Conservation (phyloP, 352 stramenopile genomes). For the Globisporangium sylvaticum region DNA sequence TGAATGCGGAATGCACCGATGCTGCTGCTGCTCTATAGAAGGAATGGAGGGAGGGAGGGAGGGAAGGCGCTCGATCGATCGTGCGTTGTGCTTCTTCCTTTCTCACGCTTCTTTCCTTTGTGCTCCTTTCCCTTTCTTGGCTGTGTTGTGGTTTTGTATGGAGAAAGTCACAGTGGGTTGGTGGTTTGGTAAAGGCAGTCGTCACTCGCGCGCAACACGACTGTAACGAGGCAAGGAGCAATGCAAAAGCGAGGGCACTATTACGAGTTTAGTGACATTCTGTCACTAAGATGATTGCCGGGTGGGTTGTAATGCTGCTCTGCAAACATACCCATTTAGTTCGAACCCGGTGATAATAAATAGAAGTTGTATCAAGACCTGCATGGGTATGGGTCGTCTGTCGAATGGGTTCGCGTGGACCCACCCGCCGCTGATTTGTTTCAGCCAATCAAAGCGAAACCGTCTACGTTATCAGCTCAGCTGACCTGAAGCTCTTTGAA, state of each 20-base stretch:
- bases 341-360: not conserved
- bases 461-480: constrained; percentile 15
- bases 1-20: not conserved
- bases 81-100: not conserved
- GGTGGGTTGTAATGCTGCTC: not conserved
- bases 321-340: not conserved
- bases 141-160: not conserved
- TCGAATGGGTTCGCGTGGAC: not conserved
- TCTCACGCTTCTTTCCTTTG: not conserved
- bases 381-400: not conserved
- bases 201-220: not conserved
- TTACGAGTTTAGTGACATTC: not conserved
- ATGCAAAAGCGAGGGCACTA: not conserved
- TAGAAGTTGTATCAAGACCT: not conserved
- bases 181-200: not conserved
- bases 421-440: not conserved
- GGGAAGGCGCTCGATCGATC: not conserved
- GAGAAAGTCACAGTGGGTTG: not conserved
- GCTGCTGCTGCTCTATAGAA: not conserved
- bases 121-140: not conserved
- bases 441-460: constrained; percentile 10
- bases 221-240: not conserved
- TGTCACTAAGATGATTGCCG: not conserved
- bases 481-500: constrained; percentile 6
- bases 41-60: not conserved